Evolutionary conservation across 805 yeast species (phyloP).

Genomic region (Blastobotrys muscicola): DNA sequence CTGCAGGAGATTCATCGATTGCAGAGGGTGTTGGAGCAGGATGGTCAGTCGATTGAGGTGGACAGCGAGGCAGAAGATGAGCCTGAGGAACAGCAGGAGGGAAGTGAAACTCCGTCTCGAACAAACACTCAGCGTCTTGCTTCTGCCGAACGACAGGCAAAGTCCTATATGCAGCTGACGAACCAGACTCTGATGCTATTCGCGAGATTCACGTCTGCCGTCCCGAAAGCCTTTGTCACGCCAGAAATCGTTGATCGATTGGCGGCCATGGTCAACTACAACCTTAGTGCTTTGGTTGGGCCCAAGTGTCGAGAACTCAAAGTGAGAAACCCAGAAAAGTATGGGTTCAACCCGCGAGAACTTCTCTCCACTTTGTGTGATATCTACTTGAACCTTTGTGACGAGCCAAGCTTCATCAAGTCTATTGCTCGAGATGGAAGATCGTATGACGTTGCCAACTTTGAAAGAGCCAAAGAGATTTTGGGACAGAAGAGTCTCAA

Average conservation of each 20-base stretch:
- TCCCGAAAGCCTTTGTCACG: constrained; percentile 76
- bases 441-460: constrained; percentile 62
- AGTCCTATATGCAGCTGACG: constrained; percentile 71
- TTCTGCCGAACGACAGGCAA: constrained; percentile 66
- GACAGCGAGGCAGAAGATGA: constrained; percentile 11
- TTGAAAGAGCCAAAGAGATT: constrained; percentile 62
- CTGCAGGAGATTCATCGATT: constrained; percentile 66
- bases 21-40: constrained; percentile 45
- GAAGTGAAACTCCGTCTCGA: constrained; percentile 23
- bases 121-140: constrained; percentile 50
- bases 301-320: constrained; percentile 85
- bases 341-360: constrained; percentile 71
- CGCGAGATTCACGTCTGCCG: constrained; percentile 72
- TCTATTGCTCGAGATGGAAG: constrained; percentile 91
- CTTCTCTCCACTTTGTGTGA: constrained; percentile 61
- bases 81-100: constrained; percentile 22
- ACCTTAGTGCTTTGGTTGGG: constrained; percentile 86
- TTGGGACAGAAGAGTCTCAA: constrained; percentile 43
- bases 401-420: constrained; percentile 52
- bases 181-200: constrained; percentile 75
- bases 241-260: constrained; percentile 88
- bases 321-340: constrained; percentile 74
- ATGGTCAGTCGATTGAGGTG: constrained; percentile 16
- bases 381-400: constrained; percentile 64
- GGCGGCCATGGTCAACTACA: constrained; percentile 93